Conservation (phyloP, 2,329 filamentous ascomycete genomes). For the Boeremia lycopersici region DNA sequence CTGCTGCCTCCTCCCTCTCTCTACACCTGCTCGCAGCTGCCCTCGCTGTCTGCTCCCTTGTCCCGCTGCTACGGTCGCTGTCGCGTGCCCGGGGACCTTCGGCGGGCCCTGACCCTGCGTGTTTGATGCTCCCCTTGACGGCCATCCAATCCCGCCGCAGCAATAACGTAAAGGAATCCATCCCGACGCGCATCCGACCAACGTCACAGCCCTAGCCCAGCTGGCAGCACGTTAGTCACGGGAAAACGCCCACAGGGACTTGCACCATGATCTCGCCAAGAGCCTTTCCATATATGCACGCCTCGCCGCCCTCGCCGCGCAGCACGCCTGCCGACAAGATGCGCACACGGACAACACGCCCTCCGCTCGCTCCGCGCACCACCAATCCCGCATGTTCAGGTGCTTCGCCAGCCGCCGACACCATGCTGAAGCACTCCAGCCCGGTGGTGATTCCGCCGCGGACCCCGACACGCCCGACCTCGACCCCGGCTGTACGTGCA, state of each 20-base stretch:
- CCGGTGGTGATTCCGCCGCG: conserved; percentile 52
- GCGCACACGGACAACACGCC: conserved; percentile 34
- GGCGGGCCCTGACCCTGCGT: conserved; percentile 34
- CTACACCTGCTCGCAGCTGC: too few species aligned
- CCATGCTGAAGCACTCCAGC: conserved; percentile 44
- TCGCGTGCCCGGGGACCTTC: conserved; percentile 28
- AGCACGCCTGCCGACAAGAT: conserved; percentile 33
- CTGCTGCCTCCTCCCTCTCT: background rate
- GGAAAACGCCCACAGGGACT: conserved; percentile 29
- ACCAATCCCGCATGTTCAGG: conserved; percentile 16
- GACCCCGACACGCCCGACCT: conserved; percentile 38
- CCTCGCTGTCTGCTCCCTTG: too few species aligned
- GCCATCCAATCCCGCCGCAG: conserved; percentile 41
- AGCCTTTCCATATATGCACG: conserved; percentile 51
- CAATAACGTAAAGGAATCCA: conserved; percentile 47
- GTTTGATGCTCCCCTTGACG: conserved; percentile 33
- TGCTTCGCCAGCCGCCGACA: conserved; percentile 17
- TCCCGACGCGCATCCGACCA: conserved; percentile 21
- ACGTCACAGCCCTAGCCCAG: conserved; percentile 37
- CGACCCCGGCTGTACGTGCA: conserved; percentile 39
- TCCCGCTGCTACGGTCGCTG: background rate
- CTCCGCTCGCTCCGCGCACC: conserved; percentile 23
- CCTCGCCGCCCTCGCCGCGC: conserved; percentile 43
- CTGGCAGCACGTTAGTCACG: conserved; percentile 34
- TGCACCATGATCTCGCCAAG: conserved; percentile 54